Conservation (phyloP, 1,284 basidiomycete genomes). For the Macrocystidia cucumis region DNA sequence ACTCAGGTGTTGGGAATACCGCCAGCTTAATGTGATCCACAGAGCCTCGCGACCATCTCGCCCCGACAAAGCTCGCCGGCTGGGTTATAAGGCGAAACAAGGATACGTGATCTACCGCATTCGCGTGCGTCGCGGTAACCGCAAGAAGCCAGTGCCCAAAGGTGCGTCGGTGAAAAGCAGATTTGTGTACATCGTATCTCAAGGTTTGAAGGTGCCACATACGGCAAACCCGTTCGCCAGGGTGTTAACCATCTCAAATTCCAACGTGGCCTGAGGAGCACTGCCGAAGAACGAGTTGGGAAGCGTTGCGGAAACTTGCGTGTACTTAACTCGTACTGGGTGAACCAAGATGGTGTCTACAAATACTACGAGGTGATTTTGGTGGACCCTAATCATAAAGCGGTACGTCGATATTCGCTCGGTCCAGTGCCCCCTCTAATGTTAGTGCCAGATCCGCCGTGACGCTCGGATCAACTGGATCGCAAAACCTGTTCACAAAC, state of each 20-base stretch:
- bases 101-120: conserved; percentile 98
- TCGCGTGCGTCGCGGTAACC: conserved; percentile 96
- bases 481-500: conserved; percentile 97
- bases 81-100: conserved; percentile 99
- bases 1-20: conserved; percentile 97
- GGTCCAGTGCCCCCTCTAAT: conserved; percentile 1
- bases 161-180: conserved; percentile 40
- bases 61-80: conserved; percentile 97
- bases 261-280: conserved; percentile 89
- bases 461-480: conserved; percentile 99
- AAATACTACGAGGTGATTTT: conserved; percentile 99
- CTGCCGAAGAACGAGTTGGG: conserved; percentile 98
- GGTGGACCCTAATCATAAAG: conserved; percentile 92
- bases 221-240: conserved; percentile 98
- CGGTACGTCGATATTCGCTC: conserved; percentile 44
- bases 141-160: conserved; percentile 98
- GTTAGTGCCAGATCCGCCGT: conserved; percentile 66
- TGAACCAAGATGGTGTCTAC: conserved; percentile 99
- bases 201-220: conserved; percentile 75
- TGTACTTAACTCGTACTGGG: conserved; percentile 98
- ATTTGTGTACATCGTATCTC: not conserved
- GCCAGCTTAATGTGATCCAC: conserved; percentile 97
- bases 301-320: conserved; percentile 94
- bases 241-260: conserved; percentile 99
- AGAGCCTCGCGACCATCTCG: conserved; percentile 96